Percentiles rank a stretch among this genome's conserved stretches.
These are phyloP conservation scores for Tetrahymena elliotti DNA, from an alignment of 73 alveolate genomes.

Conservation along the genomic window DNA sequence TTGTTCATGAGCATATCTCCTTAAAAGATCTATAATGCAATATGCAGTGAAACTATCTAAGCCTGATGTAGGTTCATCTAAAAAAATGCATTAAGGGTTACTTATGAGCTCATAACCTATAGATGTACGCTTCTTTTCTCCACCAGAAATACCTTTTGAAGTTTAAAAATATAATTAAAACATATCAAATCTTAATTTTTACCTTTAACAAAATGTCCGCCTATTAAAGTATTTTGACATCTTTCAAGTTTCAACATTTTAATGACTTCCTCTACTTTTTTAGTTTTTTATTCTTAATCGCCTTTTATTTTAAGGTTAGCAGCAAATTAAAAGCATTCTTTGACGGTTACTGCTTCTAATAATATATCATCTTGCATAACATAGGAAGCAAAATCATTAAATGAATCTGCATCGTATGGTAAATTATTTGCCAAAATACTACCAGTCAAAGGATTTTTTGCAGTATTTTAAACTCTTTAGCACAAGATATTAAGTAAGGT, in stretches of 20 bases:
- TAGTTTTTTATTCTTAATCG: conserved; percentile 3
- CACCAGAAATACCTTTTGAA: conserved; percentile 23
- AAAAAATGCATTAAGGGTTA: conserved; percentile 13
- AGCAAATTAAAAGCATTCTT: conserved; percentile 52
- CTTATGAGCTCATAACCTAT: conserved; percentile 42
- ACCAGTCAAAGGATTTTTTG: not conserved
- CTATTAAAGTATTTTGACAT: conserved; percentile 35
- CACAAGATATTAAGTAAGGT: not conserved
- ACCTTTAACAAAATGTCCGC: not conserved
- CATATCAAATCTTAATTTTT: too few relatives aligned
- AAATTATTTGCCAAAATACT: not conserved
- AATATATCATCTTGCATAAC: conserved; percentile 55
- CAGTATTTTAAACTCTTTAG: not conserved
- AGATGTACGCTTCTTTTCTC: conserved; percentile 52
- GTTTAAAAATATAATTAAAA: too few relatives aligned
- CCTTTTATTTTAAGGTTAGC: conserved; percentile 25
- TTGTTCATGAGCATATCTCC: conserved; percentile 1
- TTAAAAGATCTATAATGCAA: conserved; percentile 24
- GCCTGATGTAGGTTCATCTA: conserved; percentile 45
- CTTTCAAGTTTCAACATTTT: conserved; percentile 55
- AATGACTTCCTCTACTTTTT: conserved; percentile 60
- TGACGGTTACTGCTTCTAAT: conserved; percentile 25
- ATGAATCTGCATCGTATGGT: not conserved
- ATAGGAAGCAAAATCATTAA: conserved; percentile 33
- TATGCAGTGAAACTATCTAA: conserved; percentile 72